Evolutionary conservation across 257 asterid genomes (phyloP).

Genomic region (Solanum raphanifolium): DNA sequence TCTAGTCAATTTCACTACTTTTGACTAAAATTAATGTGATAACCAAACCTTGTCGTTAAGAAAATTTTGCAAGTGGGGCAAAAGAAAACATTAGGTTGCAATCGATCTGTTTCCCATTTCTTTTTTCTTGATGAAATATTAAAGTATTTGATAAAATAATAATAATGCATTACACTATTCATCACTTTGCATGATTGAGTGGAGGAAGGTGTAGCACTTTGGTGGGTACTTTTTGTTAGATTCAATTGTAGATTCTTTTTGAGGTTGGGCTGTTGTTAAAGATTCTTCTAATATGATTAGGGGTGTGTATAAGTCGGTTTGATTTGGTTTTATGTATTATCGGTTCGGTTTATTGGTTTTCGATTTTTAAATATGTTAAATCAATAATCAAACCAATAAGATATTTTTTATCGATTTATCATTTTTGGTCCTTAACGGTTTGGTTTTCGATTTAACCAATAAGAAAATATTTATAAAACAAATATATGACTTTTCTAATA

Average conservation of each 20-base stretch:
- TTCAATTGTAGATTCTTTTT: constrained; percentile 41
- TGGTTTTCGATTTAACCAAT: too few relatives aligned
- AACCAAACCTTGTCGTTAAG: background rate
- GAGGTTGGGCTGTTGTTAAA: constrained; percentile 16
- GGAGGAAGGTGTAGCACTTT: constrained; percentile 8
- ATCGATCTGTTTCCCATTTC: background rate
- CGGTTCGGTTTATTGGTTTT: too few relatives aligned
- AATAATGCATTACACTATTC: constrained; percentile 6
- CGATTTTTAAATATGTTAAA: too few relatives aligned
- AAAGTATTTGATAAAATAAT: background rate
- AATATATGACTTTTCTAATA: too few relatives aligned
- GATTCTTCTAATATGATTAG: constrained; percentile 19
- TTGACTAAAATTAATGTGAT: background rate
- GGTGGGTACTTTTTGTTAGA: constrained; percentile 11
- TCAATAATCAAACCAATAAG: too few relatives aligned
- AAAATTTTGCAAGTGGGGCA: background rate
- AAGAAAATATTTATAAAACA: too few relatives aligned
- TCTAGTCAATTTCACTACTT: background rate
- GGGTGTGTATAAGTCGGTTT: too few relatives aligned
- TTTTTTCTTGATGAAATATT: background rate
- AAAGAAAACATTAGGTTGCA: background rate
- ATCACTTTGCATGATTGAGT: constrained; percentile 17
- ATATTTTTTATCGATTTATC: too few relatives aligned
- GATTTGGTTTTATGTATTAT: too few relatives aligned
- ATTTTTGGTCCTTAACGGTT: too few relatives aligned